A percentile compares a stretch with the other conserved stretches of the same genome.
Conservation (phyloP, 2,329 filamentous ascomycete genomes). For the Colletotrichum tropicicola region DNA sequence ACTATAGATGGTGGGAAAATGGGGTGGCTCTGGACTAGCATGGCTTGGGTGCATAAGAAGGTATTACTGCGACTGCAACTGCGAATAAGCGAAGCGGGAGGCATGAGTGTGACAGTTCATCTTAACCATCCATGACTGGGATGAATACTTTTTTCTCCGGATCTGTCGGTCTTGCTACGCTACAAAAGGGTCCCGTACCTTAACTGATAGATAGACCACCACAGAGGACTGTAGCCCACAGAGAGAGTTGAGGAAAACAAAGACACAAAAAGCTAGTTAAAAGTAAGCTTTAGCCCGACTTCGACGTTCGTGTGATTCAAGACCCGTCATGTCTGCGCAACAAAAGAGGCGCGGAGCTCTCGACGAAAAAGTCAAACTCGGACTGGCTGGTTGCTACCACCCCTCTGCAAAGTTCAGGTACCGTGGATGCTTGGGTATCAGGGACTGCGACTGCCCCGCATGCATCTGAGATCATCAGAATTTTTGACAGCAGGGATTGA, state of each 20-base stretch:
- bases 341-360: background rate
- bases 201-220: slow-evolving; percentile 11
- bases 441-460: slow-evolving; percentile 26
- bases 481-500: slow-evolving; percentile 27
- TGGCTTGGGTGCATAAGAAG: slow-evolving; percentile 19
- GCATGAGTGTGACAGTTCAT: slow-evolving; percentile 1
- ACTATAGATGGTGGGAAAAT: slow-evolving; percentile 26
- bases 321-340: too few relatives aligned
- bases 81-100: slow-evolving; percentile 16
- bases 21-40: slow-evolving; percentile 1
- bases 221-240: background rate
- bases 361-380: background rate
- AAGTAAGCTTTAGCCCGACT: too few relatives aligned
- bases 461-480: slow-evolving; percentile 31
- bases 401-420: background rate
- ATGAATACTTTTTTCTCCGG: background rate
- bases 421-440: background rate
- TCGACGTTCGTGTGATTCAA: background rate
- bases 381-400: slow-evolving; percentile 1
- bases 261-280: too few relatives aligned
- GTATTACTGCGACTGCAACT: background rate
- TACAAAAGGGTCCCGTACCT: background rate
- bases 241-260: slow-evolving; percentile 8
- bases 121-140: background rate
- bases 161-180: background rate